These are phyloP conservation scores for Botrytis squamosa DNA, from an alignment of 2,329 filamentous ascomycete species.

Conservation along the genomic window DNA sequence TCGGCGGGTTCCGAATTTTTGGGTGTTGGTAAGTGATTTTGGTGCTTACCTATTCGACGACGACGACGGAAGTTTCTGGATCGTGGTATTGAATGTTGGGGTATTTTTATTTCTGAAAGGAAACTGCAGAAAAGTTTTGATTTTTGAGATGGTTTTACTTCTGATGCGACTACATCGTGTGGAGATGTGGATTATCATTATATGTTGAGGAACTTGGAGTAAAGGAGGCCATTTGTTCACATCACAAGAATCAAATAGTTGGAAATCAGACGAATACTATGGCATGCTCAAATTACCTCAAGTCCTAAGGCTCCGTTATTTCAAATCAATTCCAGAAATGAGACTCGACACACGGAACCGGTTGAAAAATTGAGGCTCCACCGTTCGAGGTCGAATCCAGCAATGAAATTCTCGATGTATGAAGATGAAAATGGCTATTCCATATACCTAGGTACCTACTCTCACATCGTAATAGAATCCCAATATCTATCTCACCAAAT, in stretches of 20 bases:
- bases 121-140: not conserved
- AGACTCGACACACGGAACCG: not conserved
- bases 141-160: not conserved
- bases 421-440: not conserved
- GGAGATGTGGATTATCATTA: not conserved
- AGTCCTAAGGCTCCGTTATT: not conserved
- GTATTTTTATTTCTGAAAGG: not conserved
- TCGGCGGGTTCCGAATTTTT: not conserved
- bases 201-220: not conserved
- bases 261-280: not conserved
- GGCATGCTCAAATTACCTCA: not conserved
- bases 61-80: not conserved
- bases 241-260: not conserved
- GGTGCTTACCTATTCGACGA: not conserved
- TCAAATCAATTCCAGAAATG: not conserved
- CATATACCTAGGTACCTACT: too few species aligned
- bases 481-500: not conserved
- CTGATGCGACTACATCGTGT: not conserved
- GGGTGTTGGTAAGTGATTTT: not conserved
- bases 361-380: not conserved
- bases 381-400: not conserved
- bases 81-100: not conserved
- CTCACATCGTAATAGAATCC: not conserved
- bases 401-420: not conserved
- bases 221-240: not conserved